These are phyloP conservation scores for Talaromyces liani DNA, from an alignment of 495 filamentous ascomycete species.

Conservation along the genomic window DNA sequence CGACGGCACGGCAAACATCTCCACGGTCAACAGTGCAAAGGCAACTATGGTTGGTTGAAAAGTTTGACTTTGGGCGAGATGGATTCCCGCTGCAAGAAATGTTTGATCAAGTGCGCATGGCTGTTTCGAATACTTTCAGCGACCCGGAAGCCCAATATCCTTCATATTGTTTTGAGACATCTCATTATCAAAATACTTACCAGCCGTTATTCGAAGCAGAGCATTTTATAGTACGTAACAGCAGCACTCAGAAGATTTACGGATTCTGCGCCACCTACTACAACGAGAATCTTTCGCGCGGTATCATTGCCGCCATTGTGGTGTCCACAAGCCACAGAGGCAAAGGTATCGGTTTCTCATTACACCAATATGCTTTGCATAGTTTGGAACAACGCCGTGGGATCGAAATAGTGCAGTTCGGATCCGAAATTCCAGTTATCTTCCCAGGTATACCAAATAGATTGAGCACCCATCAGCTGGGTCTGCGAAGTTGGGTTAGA, in stretches of 20 bases:
- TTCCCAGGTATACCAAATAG: conserved; percentile 6
- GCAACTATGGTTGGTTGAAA: conserved; percentile 7
- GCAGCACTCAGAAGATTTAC: conserved; percentile 7
- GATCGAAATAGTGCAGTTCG: conserved; percentile 5
- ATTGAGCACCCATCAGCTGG: conserved; percentile 2
- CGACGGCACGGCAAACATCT: not conserved
- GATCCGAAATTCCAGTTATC: conserved; percentile 2
- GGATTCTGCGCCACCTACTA: conserved; percentile 6
- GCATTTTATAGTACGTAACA: conserved; percentile 4
- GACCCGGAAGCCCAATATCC: conserved; percentile 8
- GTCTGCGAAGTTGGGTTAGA: conserved; percentile 5
- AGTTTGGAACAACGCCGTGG: not conserved
- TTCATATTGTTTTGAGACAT: conserved; percentile 5
- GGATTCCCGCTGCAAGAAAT: not conserved
- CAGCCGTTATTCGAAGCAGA: not conserved
- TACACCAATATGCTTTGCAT: conserved; percentile 7
- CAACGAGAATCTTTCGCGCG: not conserved
- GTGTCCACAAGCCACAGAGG: conserved; percentile 2
- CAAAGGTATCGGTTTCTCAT: conserved; percentile 5
- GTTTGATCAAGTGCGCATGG: conserved; percentile 7
- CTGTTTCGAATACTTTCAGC: conserved; percentile 5
- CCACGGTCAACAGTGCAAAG: not conserved
- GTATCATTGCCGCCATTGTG: conserved; percentile 1
- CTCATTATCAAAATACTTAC: not conserved
- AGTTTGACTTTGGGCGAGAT: conserved; percentile 1